A percentile compares a stretch with the other conserved stretches of the same genome.
Conservation (phyloP, 257 asterid species). For the Jasminum sambac region DNA sequence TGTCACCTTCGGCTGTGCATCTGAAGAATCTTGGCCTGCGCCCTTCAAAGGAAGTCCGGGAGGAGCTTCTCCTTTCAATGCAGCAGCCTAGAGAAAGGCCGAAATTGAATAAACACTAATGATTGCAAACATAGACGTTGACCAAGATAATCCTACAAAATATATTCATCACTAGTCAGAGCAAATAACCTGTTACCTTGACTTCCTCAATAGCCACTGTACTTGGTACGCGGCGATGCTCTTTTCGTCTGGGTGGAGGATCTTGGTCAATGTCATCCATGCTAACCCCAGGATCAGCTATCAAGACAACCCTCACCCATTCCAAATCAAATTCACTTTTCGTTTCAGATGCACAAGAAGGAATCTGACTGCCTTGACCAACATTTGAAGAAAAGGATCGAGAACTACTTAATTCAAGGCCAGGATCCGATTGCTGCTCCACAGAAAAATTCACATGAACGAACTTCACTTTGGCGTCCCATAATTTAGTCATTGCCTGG, state of each 20-base stretch:
- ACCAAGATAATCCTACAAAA: not conserved
- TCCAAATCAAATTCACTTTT: conserved; percentile 48
- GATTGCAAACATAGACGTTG: conserved; percentile 9
- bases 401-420: conserved; percentile 20
- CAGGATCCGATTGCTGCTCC: conserved; percentile 45
- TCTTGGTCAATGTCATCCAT: conserved; percentile 97
- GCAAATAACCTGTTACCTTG: conserved; percentile 53
- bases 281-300: conserved; percentile 90
- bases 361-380: conserved; percentile 41
- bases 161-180: conserved; percentile 2
- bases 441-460: conserved; percentile 59
- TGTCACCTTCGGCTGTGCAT: conserved; percentile 76
- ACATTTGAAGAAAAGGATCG: conserved; percentile 32
- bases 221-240: conserved; percentile 99
- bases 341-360: conserved; percentile 39
- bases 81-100: conserved; percentile 69
- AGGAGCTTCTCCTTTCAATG: conserved; percentile 99
- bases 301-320: conserved; percentile 48
- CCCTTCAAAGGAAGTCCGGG: conserved; percentile 98
- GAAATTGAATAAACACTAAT: conserved; percentile 12
- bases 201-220: conserved; percentile 98
- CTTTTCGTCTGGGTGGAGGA: conserved; percentile 83
- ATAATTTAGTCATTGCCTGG: conserved; percentile 91
- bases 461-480: conserved; percentile 77
- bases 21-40: conserved; percentile 98